Conservation (phyloP, 306 rosid species). For the Glycine tomentella region DNA sequence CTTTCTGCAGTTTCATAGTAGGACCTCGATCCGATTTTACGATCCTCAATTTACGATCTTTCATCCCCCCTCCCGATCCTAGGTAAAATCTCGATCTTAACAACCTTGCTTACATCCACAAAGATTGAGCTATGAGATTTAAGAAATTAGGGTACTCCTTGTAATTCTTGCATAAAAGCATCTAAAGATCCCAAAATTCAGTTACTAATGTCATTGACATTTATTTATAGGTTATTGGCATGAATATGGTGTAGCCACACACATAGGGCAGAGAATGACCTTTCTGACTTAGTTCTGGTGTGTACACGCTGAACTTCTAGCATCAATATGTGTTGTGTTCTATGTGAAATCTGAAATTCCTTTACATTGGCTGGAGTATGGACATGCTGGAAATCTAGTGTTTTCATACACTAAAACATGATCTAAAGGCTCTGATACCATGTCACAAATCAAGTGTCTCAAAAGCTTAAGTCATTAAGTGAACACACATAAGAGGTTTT, state of each 20-base stretch:
- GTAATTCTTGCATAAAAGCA: neutral
- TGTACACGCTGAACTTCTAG: neutral
- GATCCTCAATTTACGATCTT: too few species aligned
- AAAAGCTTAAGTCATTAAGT: neutral
- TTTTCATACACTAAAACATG: neutral
- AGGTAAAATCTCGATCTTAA: too few species aligned
- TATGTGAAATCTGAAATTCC: neutral
- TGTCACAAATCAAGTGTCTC: neutral
- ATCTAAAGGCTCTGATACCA: neutral
- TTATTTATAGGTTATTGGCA: neutral
- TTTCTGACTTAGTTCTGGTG: neutral
- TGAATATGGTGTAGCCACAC: neutral
- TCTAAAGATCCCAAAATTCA: neutral
- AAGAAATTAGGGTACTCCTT: neutral
- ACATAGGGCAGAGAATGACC: neutral
- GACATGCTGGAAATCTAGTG: neutral
- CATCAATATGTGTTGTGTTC: neutral
- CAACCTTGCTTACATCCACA: neutral
- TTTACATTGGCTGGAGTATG: neutral
- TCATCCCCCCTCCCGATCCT: too few species aligned
- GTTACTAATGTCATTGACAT: neutral
- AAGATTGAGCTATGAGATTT: neutral
- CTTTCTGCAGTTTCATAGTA: too few species aligned
- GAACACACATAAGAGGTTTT: neutral
- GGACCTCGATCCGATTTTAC: too few species aligned